Conservation (phyloP, 345 rosid genomes). For the Crucihimalaya himalaica region DNA sequence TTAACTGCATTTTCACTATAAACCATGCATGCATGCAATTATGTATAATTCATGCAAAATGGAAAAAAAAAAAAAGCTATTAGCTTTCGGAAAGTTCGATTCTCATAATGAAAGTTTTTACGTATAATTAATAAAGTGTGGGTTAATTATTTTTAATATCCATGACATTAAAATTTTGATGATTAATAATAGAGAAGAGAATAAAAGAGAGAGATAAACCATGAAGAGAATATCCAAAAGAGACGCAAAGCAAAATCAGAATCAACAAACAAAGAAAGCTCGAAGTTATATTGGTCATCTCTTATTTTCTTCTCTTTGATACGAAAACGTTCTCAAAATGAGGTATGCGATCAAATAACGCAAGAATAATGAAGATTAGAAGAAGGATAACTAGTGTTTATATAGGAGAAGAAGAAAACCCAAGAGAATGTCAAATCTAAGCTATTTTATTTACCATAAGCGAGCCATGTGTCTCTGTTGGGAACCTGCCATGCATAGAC, state of each 20-base stretch:
- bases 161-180: background rate
- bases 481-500: slow-evolving; percentile 26
- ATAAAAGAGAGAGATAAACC: slow-evolving; percentile 16
- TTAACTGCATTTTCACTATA: background rate
- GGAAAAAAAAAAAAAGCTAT: background rate
- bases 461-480: slow-evolving; percentile 31
- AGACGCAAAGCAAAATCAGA: slow-evolving; percentile 27
- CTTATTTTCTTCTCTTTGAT: slow-evolving; percentile 13
- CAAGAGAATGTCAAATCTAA: slow-evolving; percentile 15
- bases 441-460: background rate
- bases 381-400: slow-evolving; percentile 5
- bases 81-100: background rate
- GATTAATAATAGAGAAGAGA: background rate
- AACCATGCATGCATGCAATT: background rate
- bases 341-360: background rate
- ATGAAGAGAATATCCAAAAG: slow-evolving; percentile 32
- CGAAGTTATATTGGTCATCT: slow-evolving; percentile 31
- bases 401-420: slow-evolving; percentile 14
- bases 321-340: background rate
- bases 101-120: slow-evolving; percentile 13
- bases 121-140: background rate
- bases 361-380: slow-evolving; percentile 12
- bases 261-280: slow-evolving; percentile 32
- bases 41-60: slow-evolving; percentile 9
- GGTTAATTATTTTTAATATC: background rate